Base-by-base conservation (phyloP, 257 asterid genomes). In the Primulina eburnea region DNA sequence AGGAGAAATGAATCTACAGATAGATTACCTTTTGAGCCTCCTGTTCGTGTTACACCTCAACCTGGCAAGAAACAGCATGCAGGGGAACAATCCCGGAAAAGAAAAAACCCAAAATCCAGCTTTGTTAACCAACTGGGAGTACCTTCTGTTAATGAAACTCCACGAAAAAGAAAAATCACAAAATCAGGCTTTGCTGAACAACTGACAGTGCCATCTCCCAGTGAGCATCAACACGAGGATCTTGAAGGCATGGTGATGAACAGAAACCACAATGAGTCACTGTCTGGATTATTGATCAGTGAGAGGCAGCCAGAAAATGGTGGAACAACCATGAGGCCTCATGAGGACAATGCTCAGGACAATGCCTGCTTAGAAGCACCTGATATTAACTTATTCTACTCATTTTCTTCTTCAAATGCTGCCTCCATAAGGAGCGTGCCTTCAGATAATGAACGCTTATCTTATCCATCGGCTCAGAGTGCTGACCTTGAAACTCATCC, bases 91-190 rank as follows among this genome's bases (percentile, higher is more conserved):
- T 64, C 77, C 8, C 55, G 60, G 65, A 76, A 62, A 58, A 77
- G 69, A 65, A 85, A 73, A 53, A 81, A 76, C 59, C 64, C 43
- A 40, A 83, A 76, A 62, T 67, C 82, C 62, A 69, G 37, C 69
- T 68, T 59, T 47, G 71, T 43, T 28, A 62, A 67, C 60, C 69
- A 55, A 72, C 73, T 38, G 69, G 72, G 37, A 50, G 63, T 58
- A 30, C 81, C 79, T 47, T 63, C 76, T 11, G 52, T 10, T 40
- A 40, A 10, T 0, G 17, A 40, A 40, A 40, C 11, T 74, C 76
- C 84, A 8, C 68, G 60, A 64, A 83, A 68, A 67, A 71, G 60
- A 69, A 88, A 68, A 62, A 81, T 71, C 9, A 55, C 10, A 43
- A 86, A 81, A 66, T 62, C 81, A 67, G 73, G 53, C 66, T 70